Base-by-base conservation (phyloP, 164 flowering plant species). In the Annona cherimola region DNA sequence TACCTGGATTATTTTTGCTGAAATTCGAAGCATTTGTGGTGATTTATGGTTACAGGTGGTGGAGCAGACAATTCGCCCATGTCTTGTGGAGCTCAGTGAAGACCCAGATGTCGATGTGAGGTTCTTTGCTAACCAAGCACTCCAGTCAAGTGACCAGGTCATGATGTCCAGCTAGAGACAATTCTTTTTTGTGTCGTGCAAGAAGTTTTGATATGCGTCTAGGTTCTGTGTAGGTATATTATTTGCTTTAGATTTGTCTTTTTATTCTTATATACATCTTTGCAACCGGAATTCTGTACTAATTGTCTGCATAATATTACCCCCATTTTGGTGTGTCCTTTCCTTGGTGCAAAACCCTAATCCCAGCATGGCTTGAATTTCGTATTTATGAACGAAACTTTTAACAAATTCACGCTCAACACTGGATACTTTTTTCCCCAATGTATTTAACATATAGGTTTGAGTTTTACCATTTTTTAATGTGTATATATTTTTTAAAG, bases 71-170 rank as follows among this genome's bases (percentile, higher is more conserved):
- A 86, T 93, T 39, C 87, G 89, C 5, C 98, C 98, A 0, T 81
- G 88, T 75, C 82, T 93, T 83, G 89, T 83, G 11, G 98, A 93
- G 81, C 90, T 93, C 40, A 76, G 84, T 55, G 98, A 93, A 81
- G 98, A 93, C 63, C 96, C 98, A 19, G 98, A 93, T 79, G 98
- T 91, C 45, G 98, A 93, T 81, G 98, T 93, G 35, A 84, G 98
- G 42, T 90, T 84, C 74, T 93, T 86, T 69, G 92, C 98, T 14
- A 83, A 75, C 77, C 90, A 90, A 81, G 98, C 97, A 20, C 88
- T 93, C 39, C 90, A 86, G 73, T 78, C 94, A 1, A 86, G 85
- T 73, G 92, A 85, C 73, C 85, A 87, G 63, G 90, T 85, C 44
- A 89, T 87, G 98, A 87, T 94, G 94, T 88, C 95, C 41, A 63